Conservation (phyloP, 2,329 filamentous ascomycete species). For the Pseudocercospora vitis region DNA sequence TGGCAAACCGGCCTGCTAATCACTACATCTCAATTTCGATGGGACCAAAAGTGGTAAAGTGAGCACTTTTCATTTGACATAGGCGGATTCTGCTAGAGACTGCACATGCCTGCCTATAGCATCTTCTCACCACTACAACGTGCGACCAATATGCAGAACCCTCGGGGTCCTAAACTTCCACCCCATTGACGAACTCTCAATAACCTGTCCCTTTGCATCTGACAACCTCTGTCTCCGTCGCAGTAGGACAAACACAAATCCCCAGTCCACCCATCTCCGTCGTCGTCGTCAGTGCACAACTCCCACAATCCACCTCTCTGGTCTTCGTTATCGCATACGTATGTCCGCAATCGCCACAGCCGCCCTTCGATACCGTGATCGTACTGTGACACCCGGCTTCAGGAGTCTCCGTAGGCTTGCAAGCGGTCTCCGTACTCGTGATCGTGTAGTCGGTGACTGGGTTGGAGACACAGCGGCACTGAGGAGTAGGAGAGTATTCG, state of each 20-base stretch:
- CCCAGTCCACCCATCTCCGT: conserved; percentile 13
- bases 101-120: too few species aligned
- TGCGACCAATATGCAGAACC: too few species aligned
- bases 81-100: too few species aligned
- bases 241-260: conserved; percentile 19
- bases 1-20: too few species aligned
- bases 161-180: background rate
- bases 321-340: conserved; percentile 17
- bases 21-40: too few species aligned
- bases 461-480: conserved; percentile 12
- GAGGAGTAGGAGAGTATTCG: conserved; percentile 11
- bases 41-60: too few species aligned
- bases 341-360: conserved; percentile 19
- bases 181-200: background rate
- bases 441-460: conserved; percentile 10
- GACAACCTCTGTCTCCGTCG: conserved; percentile 1
- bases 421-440: conserved; percentile 16
- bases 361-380: conserved; percentile 1
- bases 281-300: conserved; percentile 13
- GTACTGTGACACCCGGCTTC: conserved; percentile 7
- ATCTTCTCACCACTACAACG: too few species aligned
- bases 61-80: too few species aligned
- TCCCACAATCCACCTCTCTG: conserved; percentile 11
- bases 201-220: background rate
- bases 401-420: background rate